These are phyloP conservation scores for Henningerozyma blattae DNA, from an alignment of 805 yeast genomes.

Conservation along the genomic window DNA sequence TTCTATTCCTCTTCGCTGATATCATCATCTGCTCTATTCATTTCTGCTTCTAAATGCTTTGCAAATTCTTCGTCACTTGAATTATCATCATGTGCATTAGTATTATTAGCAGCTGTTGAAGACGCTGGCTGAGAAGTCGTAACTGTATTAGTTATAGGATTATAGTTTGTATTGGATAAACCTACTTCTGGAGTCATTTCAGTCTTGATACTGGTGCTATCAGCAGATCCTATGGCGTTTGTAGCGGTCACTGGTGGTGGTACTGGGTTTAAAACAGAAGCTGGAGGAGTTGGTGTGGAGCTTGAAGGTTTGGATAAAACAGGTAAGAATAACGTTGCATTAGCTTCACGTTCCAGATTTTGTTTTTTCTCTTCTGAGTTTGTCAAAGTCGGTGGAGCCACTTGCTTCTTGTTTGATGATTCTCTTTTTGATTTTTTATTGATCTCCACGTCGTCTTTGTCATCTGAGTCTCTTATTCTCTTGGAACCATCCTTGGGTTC, in stretches of 20 bases:
- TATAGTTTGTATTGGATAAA: background rate
- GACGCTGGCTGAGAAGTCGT: background rate
- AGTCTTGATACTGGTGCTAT: background rate
- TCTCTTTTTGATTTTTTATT: conserved; percentile 15
- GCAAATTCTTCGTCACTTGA: conserved; percentile 26
- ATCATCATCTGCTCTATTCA: conserved; percentile 20
- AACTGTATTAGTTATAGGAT: background rate
- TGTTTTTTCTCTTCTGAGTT: conserved; percentile 22
- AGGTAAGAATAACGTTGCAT: conserved; percentile 22
- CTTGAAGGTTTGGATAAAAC: conserved; percentile 11
- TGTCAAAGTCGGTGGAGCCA: conserved; percentile 25
- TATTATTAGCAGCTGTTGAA: conserved; percentile 1
- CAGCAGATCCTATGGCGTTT: background rate
- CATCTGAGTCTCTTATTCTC: conserved; percentile 4
- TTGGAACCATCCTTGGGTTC: conserved; percentile 1
- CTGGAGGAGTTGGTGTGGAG: background rate
- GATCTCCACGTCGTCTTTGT: conserved; percentile 5
- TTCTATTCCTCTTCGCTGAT: conserved; percentile 22
- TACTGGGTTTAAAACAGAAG: background rate
- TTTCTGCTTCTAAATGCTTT: conserved; percentile 23
- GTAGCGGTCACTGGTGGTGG: background rate
- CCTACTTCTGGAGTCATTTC: too few species aligned
- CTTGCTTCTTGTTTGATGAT: conserved; percentile 6
- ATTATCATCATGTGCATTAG: conserved; percentile 4
- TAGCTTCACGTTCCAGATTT: conserved; percentile 22